These are phyloP conservation scores for Trichaptum fuscoviolaceum DNA, from an alignment of 768 basidiomycete genomes.

Conservation along the genomic window DNA sequence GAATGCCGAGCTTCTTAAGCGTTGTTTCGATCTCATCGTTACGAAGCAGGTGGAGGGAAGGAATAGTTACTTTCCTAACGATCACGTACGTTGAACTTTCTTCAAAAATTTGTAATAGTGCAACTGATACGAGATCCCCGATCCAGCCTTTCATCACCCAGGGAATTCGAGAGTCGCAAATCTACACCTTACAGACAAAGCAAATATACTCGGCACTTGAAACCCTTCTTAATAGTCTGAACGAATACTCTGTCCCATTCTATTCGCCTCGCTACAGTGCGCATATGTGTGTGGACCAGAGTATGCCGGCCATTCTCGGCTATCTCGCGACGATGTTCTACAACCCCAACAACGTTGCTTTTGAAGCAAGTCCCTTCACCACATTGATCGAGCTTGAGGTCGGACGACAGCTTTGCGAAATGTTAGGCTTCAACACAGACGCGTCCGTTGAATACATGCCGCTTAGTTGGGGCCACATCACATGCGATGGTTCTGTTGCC, in stretches of 20 bases:
- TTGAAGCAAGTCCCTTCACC: conserved; percentile 36
- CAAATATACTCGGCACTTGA: conserved; percentile 18
- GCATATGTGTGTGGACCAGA: conserved; percentile 31
- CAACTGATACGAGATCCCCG: not conserved
- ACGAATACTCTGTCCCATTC: conserved; percentile 31
- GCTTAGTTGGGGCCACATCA: conserved; percentile 38
- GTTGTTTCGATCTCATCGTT: conserved; percentile 22
- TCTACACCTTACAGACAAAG: not conserved
- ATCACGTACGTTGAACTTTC: conserved; percentile 12
- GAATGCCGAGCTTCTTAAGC: conserved; percentile 26
- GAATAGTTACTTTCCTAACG: conserved; percentile 24
- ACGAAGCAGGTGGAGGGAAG: conserved; percentile 21
- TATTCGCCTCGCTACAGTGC: conserved; percentile 35
- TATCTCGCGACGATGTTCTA: conserved; percentile 23
- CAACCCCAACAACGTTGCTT: conserved; percentile 42
- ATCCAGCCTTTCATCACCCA: not conserved
- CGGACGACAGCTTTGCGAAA: conserved; percentile 33
- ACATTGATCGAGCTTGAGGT: conserved; percentile 33
- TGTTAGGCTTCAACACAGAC: conserved; percentile 31
- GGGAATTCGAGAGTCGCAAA: not conserved
- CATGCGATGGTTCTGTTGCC: conserved; percentile 38
- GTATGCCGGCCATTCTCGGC: conserved; percentile 20
- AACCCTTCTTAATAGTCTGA: conserved; percentile 19
- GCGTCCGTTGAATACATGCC: conserved; percentile 6
- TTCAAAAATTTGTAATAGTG: too few relatives aligned